These are phyloP conservation scores for Fusarium mangiferae DNA, from an alignment of 2,329 filamentous ascomycete genomes.

Conservation along the genomic window DNA sequence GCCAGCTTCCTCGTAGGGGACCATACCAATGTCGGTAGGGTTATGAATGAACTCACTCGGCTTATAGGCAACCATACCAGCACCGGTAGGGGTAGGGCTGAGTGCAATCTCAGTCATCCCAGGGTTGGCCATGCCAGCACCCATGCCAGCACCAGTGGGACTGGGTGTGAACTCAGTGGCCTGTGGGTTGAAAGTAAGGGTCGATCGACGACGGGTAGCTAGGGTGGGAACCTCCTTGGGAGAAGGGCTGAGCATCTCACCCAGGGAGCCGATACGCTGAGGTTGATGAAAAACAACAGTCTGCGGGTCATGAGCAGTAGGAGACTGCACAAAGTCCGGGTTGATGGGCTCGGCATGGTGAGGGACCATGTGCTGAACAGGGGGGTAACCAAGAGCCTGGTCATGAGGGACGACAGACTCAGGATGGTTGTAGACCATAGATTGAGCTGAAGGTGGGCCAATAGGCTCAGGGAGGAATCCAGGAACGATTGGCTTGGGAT, in stretches of 20 bases:
- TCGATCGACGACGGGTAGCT: not conserved
- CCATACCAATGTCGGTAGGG: not conserved
- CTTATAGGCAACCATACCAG: not conserved
- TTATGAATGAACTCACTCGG: not conserved
- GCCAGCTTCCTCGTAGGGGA: not conserved
- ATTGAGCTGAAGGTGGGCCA: not conserved
- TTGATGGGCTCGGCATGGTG: accelerated
- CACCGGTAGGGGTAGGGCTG: not conserved
- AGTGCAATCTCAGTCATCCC: no score
- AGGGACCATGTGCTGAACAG: not conserved
- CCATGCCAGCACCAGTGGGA: not conserved
- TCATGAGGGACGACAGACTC: not conserved
- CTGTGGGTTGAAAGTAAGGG: not conserved
- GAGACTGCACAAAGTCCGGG: not conserved
- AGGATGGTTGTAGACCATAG: not conserved
- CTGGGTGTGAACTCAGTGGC: not conserved
- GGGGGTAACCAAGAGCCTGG: not conserved
- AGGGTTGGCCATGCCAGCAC: not conserved
- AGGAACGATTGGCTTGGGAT: not conserved
- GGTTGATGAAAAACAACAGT: not conserved
- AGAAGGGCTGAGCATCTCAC: not conserved
- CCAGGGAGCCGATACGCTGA: not conserved
- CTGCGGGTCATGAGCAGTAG: no score
- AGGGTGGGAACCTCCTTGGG: not conserved
- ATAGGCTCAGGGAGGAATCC: not conserved